phyloP scores from a whole-genome alignment of 495 filamentous ascomycete species.

The Saxispiralis lemnorum region DNA sequence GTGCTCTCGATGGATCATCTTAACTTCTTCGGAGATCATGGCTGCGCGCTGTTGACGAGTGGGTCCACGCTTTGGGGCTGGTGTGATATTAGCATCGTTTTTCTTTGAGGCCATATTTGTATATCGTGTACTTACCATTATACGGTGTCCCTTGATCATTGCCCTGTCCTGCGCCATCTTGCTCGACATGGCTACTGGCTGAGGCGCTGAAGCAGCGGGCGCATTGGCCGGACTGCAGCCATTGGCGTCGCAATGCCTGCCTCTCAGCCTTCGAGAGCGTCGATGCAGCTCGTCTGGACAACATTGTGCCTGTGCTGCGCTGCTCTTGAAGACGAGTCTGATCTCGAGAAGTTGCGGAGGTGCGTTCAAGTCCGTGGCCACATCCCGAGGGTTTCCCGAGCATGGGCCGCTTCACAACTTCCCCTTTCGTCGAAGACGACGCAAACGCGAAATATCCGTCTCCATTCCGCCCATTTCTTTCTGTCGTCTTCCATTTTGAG shows the following conservation, averaged over 20 bases:
- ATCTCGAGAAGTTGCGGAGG: too few species aligned
- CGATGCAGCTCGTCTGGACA: background rate
- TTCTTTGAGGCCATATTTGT: background rate
- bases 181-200: background rate
- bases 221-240: conserved; percentile 11
- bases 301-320: conserved; percentile 1
- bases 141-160: conserved; percentile 2
- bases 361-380: too few species aligned
- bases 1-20: conserved; percentile 10
- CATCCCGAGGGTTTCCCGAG: too few species aligned
- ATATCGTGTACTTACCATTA: conserved; percentile 4
- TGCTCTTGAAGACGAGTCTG: too few species aligned
- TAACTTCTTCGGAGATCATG: conserved; percentile 14
- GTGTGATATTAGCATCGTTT: background rate
- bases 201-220: conserved; percentile 13
- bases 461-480: too few species aligned
- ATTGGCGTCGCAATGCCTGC: conserved; percentile 6
- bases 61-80: conserved; percentile 13
- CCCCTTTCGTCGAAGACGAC: too few species aligned
- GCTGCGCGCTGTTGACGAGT: conserved; percentile 14
- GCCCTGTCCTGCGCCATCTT: background rate
- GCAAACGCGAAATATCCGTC: too few species aligned
- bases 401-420: too few species aligned
- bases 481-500: too few species aligned
- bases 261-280: conserved; percentile 2